Base-by-base conservation (phyloP, 2,329 filamentous ascomycete genomes). In the Erysiphe pulchra region DNA sequence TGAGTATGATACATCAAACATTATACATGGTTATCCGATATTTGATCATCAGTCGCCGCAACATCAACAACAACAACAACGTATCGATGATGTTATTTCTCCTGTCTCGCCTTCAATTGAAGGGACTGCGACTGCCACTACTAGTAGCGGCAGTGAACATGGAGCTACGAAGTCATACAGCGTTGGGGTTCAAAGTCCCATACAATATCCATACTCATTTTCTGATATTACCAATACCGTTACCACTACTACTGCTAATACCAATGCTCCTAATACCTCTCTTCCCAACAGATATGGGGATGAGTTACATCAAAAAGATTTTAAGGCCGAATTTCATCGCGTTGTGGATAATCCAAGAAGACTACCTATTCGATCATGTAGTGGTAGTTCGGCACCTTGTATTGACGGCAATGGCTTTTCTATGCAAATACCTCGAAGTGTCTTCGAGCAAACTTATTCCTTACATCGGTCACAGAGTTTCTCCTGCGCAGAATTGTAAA, bases 361-460 rank as follows among this genome's bases (percentile, higher is more conserved):
- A 32, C 17, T 16, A 28, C 12, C 20, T 8, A 17, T 44, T 13
- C 42, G 42, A n/a, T 44, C 42, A 11, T 44, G 42, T 36, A 44
- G 42, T n/a, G 32, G 42, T 36, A 33, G 42, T 17, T 17, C 31
- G 14, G 11, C 42, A 13, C 16, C 12, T 14, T 14, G 32, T 20
- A 30, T 31, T 44, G 20, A 14, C 34, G 32, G 18, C n/a, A 39
- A 18, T 45, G 32, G 34, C 4, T 45, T 45, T 33, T n/a, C 42
- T 24, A 45, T 37, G 32, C 44, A 45, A 32, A 53, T 53, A 9
- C 54, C 55, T 16, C 49, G 54, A 33, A 56, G 53, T 47, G 47
- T 56, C 10, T 53, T 54, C 1, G 54, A 55, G 20, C 52, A 53
- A 36, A 52, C 46, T 39, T 45, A 50, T 39, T 48, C 51, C 32